Conservation (phyloP, 2,329 filamentous ascomycete genomes). For the Calcarisporium arbuscula region DNA sequence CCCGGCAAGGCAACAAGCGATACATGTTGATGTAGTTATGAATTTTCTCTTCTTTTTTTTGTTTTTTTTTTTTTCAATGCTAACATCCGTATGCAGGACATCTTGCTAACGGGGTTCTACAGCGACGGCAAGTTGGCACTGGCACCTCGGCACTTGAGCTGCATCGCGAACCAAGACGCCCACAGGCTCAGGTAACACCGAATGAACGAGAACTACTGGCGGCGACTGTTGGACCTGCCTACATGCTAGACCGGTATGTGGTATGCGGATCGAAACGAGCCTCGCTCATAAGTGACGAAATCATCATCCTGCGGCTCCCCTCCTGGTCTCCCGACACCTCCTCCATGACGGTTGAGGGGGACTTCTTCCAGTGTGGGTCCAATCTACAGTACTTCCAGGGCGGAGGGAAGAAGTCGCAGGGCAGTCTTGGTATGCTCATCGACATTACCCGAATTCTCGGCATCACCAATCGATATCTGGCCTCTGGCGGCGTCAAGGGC, state of each 20-base stretch:
- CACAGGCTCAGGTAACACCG: slow-evolving; percentile 53
- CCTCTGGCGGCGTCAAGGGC: slow-evolving; percentile 78
- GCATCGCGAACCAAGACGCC: slow-evolving; percentile 68
- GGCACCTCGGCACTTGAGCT: slow-evolving; percentile 74
- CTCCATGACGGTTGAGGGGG: slow-evolving; percentile 62
- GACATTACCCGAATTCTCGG: slow-evolving; percentile 79
- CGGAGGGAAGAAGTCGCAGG: slow-evolving; percentile 63
- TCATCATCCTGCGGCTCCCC: slow-evolving; percentile 67
- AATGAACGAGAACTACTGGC: slow-evolving; percentile 70
- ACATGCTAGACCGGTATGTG: slow-evolving; percentile 77
- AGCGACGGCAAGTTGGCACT: too few species aligned
- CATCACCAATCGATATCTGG: slow-evolving; percentile 76
- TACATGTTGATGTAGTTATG: slow-evolving; percentile 82
- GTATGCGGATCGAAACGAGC: slow-evolving; percentile 76
- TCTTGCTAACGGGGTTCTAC: slow-evolving; percentile 60
- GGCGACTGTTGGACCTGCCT: slow-evolving; percentile 85
- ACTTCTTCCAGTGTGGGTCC: slow-evolving; percentile 74
- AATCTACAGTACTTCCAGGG: slow-evolving; percentile 69
- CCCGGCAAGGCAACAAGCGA: slow-evolving; percentile 74
- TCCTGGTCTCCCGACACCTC: slow-evolving; percentile 62
- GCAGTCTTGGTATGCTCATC: slow-evolving; percentile 73
- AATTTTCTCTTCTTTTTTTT: slow-evolving; percentile 2
- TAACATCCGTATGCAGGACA: too few species aligned
- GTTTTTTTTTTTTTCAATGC: too few species aligned
- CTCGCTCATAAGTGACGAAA: slow-evolving; percentile 72